phyloP scores from a whole-genome alignment of 495 filamentous ascomycete genomes.

The Tuber indicum region DNA sequence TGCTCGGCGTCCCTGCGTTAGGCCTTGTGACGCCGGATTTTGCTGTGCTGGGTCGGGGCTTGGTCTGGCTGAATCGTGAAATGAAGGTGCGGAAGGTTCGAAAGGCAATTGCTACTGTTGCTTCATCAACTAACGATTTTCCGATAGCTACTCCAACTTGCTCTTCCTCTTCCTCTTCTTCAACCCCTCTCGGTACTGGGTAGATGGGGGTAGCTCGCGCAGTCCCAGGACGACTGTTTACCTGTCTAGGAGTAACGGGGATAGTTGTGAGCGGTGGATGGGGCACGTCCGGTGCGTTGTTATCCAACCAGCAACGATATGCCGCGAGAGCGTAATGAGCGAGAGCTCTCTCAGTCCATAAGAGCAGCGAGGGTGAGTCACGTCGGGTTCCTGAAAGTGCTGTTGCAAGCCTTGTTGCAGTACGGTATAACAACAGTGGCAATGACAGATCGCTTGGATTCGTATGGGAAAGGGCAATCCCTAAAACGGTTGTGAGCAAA shows the following conservation, averaged over 20 bases:
- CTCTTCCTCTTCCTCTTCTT: slow-evolving; percentile 21
- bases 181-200: neutral
- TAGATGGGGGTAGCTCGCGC: neutral
- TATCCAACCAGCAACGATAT: slow-evolving; percentile 40
- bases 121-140: slow-evolving; percentile 31
- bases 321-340: slow-evolving; percentile 36
- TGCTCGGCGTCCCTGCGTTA: slow-evolving; percentile 53
- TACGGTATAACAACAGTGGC: slow-evolving; percentile 33
- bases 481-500: slow-evolving; percentile 18
- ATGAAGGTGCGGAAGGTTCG: slow-evolving; percentile 35
- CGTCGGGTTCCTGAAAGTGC: slow-evolving; percentile 15
- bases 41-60: slow-evolving; percentile 12
- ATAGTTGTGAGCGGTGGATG: slow-evolving; percentile 42
- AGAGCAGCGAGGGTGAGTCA: slow-evolving; percentile 15
- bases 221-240: neutral
- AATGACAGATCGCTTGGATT: slow-evolving; percentile 33
- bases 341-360: slow-evolving; percentile 39
- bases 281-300: slow-evolving; percentile 46
- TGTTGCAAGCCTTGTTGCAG: slow-evolving; percentile 30
- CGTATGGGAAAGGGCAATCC: slow-evolving; percentile 36
- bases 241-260: slow-evolving; percentile 30
- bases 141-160: slow-evolving; percentile 30
- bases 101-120: slow-evolving; percentile 34
- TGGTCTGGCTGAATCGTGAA: slow-evolving; percentile 12
- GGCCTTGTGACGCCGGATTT: slow-evolving; percentile 8